Evolutionary conservation across 83 land plant species (phyloP), one percentile per base, ranked within the genome.

Genomic region (Diphasiastrum complanatum): DNA sequence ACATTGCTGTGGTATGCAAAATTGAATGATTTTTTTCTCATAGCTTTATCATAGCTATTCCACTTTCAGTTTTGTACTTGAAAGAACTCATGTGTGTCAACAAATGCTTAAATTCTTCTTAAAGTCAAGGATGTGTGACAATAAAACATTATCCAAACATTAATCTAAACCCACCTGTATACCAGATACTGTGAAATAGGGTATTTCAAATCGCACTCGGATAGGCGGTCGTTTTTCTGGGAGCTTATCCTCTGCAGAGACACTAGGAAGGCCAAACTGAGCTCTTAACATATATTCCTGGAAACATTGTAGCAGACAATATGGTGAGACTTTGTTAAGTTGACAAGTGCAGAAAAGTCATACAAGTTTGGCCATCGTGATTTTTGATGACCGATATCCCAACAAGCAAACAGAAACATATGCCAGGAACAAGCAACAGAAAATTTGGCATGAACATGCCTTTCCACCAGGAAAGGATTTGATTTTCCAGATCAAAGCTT

Each of bases 391-490:
- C 5, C n/a, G 3, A 48, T 45, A n/a, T n/a, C n/a, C n/a, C 23
- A 24, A n/a, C 11, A 30, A 61, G 25, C 24, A 45, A 41, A 47
- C 32, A 1, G 18, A 49, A 5, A 54, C 12, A 5, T 25, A 19
- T 47, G 10, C 33, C 45, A 62, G 28, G 2, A 11, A 14, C 10
- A 32, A 22, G 29, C 45, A 47, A 18, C 33, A 33, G 31, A 65
- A 37, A 57, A 41, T 41, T 14, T n/a, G 10, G 63, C 16, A 29
- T 41, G 19, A 18, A 31, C 53, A 50, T 53, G 79, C 97, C 91
- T 92, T 92, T 56, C 96, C 96, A 63, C 97, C 97, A 47, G 97
- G 97, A 79, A 92, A 92, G 60, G 97, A 92, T 71, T 80, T 88
- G 31, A 92, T 92, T 62, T 88, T 92, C 97, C 97, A 92, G 30